Conservation (phyloP, 2,329 filamentous ascomycete genomes). For the Paecilomyces dactylethromorphus region DNA sequence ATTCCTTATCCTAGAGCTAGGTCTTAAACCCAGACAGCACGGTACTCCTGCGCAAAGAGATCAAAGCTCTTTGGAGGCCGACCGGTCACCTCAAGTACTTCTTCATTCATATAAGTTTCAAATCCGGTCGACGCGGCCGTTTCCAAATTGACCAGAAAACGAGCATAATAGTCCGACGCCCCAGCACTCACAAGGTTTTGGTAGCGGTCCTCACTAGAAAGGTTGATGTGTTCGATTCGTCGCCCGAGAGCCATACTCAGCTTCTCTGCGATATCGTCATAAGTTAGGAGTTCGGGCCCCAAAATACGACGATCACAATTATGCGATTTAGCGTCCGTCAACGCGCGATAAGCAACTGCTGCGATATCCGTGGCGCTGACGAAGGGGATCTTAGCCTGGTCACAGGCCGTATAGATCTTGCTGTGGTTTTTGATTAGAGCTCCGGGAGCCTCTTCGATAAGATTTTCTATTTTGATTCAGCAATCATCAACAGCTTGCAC, state of each 20-base stretch:
- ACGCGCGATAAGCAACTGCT: slow-evolving; percentile 34
- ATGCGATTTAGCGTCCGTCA: slow-evolving; percentile 33
- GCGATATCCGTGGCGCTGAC: slow-evolving; percentile 44
- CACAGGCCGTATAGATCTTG: slow-evolving; percentile 39
- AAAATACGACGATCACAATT: slow-evolving; percentile 35
- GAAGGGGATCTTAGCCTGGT: slow-evolving; percentile 41
- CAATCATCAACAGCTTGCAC: neutral
- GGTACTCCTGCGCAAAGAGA: neutral
- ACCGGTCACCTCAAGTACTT: neutral
- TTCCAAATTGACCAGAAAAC: neutral
- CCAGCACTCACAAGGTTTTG: neutral
- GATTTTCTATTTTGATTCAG: slow-evolving; percentile 34
- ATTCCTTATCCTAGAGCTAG: no score
- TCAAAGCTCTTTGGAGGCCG: neutral
- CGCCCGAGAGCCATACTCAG: neutral
- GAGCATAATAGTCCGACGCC: neutral
- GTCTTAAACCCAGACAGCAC: slow-evolving; percentile 2
- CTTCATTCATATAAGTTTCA: neutral
- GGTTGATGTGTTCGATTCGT: neutral
- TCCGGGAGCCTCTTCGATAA: slow-evolving; percentile 27
- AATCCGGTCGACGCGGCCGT: neutral
- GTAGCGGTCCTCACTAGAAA: neutral
- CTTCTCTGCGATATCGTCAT: slow-evolving; percentile 16
- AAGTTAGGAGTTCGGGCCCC: slow-evolving; percentile 24
- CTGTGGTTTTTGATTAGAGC: slow-evolving; percentile 31